Base-by-base conservation (phyloP, 495 filamentous ascomycete species). In the Hamigera avellanea region DNA sequence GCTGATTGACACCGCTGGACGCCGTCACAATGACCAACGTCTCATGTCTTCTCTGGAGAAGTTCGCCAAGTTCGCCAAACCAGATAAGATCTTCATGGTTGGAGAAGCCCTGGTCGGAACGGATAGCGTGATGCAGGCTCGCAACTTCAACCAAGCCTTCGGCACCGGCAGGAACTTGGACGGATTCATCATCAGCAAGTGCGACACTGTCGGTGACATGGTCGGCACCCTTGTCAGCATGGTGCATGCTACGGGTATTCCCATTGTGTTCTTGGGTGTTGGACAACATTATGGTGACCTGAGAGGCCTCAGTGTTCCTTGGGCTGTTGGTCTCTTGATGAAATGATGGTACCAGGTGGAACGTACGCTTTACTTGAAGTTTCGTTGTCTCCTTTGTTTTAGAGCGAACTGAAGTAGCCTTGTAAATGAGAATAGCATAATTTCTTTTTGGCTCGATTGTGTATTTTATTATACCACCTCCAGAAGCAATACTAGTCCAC, bases 21-120 rank as follows among this genome's bases (percentile, higher is more conserved):
- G 93, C 13, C 76, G 91, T 26, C 93, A 98, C 59, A 98, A 98
- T 50, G 91, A 98, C 53, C 75, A 85, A 52, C 76, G 91, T 0
- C 70, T 98, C 37, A 96, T 98, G 93, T 86, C 81, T 12, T 85
- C 78, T 3, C 64, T 98, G 26, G 89, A 95, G 65, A 96, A 96
- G 49, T 98, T 98, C 51, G 91, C 83, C 44, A 91, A 93, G 50
- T 81, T 95, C 50, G 91, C 91, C 6, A 70, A 86, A 35, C 93
- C 93, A 2, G 88, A 98, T 56, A 96, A 98, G 69, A 95, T 96
- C 41, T 73, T 98, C 49, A 96, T 98, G 91, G 91, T 98, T 53
- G 91, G 87, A 40, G 91, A 98, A 72, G 91, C 91, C 14, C 70
- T 98, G 6, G 93, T 96, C 2, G 91, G 91, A 15, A 89, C 81